Evolutionary conservation across 164 flowering plant genomes (phyloP).

Genomic region (Umbilicus rupestris): DNA sequence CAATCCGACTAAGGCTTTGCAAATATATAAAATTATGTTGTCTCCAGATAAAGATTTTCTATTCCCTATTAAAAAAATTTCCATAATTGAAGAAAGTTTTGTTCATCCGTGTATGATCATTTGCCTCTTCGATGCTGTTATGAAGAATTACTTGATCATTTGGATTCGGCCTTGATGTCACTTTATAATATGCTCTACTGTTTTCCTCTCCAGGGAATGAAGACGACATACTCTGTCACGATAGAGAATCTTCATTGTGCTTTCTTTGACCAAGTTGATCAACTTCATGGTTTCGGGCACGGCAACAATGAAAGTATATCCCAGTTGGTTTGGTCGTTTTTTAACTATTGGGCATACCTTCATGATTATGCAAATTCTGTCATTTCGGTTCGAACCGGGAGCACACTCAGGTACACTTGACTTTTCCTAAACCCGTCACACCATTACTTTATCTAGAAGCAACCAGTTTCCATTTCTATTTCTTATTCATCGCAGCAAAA

Average conservation of each 20-base stretch:
- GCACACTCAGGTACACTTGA: conserved; percentile 46
- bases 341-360: conserved; percentile 87
- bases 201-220: conserved; percentile 51
- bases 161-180: not conserved
- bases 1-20: not conserved
- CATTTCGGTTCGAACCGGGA: conserved; percentile 80
- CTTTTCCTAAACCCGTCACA: not conserved
- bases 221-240: conserved; percentile 51
- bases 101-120: not conserved
- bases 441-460: not conserved
- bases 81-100: not conserved
- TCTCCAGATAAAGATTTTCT: not conserved
- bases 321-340: conserved; percentile 74
- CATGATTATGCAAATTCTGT: conserved; percentile 85
- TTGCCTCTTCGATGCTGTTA: not conserved
- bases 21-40: not conserved
- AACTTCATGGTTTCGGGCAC: conserved; percentile 55
- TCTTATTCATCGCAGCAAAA: conserved; percentile 44
- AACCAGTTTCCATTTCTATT: not conserved
- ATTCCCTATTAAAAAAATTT: not conserved
- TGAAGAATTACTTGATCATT: not conserved
- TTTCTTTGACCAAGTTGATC: conserved; percentile 77
- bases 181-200: not conserved
- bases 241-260: conserved; percentile 63
- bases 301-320: conserved; percentile 65